Conservation (phyloP, 805 yeast genomes). For the Hanseniaspora thailandica region DNA sequence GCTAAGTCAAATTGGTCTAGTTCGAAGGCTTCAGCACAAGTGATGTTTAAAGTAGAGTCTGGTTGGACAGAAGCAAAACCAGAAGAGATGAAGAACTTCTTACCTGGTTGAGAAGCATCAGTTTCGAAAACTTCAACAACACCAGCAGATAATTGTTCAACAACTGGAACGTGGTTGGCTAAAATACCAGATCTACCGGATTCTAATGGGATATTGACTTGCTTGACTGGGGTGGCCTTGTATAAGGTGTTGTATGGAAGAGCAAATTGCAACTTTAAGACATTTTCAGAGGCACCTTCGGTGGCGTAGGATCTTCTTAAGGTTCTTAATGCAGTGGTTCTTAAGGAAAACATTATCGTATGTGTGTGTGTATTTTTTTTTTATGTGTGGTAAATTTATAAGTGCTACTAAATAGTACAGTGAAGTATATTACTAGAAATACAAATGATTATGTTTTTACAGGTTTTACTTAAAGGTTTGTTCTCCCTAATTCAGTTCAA, state of each 20-base stretch:
- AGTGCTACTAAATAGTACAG: background rate
- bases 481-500: too few relatives aligned
- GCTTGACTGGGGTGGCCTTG: slow-evolving; percentile 38
- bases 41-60: slow-evolving; percentile 77
- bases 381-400: background rate
- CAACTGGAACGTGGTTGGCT: slow-evolving; percentile 95
- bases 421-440: background rate
- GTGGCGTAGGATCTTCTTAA: slow-evolving; percentile 64
- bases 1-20: slow-evolving; percentile 74
- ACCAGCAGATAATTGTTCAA: slow-evolving; percentile 94
- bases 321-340: slow-evolving; percentile 23
- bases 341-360: slow-evolving; percentile 13
- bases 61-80: slow-evolving; percentile 96
- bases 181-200: slow-evolving; percentile 94
- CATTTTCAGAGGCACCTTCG: slow-evolving; percentile 53
- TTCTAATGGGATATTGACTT: slow-evolving; percentile 91
- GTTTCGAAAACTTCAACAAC: slow-evolving; percentile 80
- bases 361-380: background rate
- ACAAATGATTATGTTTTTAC: background rate
- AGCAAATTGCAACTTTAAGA: slow-evolving; percentile 77
- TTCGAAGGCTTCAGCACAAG: slow-evolving; percentile 91
- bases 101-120: slow-evolving; percentile 46
- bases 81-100: slow-evolving; percentile 83
- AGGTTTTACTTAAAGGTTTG: background rate
- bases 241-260: slow-evolving; percentile 71